Conservation (phyloP, 495 filamentous ascomycete genomes). For the Tuber magnatum region DNA sequence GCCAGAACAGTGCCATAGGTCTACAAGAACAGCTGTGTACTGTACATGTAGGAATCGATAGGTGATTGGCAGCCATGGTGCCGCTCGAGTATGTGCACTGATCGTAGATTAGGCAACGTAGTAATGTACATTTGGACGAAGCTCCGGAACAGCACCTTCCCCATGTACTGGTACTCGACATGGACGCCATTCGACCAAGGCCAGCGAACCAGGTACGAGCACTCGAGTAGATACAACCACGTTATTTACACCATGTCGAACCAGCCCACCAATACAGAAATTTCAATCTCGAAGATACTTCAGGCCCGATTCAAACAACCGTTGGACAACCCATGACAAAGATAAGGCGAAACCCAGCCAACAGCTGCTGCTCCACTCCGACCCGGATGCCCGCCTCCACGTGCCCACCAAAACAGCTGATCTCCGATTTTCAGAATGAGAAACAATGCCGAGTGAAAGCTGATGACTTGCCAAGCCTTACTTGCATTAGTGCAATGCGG, state of each 20-base stretch:
- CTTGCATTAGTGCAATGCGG: not conserved
- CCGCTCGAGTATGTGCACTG: not conserved
- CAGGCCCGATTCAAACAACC: not conserved
- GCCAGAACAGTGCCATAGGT: not conserved
- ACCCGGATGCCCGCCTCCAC: not conserved
- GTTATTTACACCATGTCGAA: not conserved
- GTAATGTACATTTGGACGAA: not conserved
- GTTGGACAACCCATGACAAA: not conserved
- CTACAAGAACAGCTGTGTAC: not conserved
- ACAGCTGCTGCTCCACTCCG: not conserved
- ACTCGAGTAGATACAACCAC: not conserved
- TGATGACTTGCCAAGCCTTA: not conserved
- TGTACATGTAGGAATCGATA: not conserved
- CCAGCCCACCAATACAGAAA: not conserved
- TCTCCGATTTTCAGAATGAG: not conserved
- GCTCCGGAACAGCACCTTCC: not conserved
- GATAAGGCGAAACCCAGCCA: not conserved
- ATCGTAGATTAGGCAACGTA: not conserved
- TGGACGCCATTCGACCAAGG: not conserved
- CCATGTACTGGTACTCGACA: not conserved
- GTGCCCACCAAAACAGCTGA: not conserved
- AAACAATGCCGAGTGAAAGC: not conserved
- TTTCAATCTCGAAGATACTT: conserved; percentile 2
- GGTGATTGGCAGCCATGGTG: not conserved
- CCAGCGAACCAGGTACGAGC: not conserved